phyloP scores from a whole-genome alignment of 2,329 filamentous ascomycete genomes.

The Microcera coccophila region DNA sequence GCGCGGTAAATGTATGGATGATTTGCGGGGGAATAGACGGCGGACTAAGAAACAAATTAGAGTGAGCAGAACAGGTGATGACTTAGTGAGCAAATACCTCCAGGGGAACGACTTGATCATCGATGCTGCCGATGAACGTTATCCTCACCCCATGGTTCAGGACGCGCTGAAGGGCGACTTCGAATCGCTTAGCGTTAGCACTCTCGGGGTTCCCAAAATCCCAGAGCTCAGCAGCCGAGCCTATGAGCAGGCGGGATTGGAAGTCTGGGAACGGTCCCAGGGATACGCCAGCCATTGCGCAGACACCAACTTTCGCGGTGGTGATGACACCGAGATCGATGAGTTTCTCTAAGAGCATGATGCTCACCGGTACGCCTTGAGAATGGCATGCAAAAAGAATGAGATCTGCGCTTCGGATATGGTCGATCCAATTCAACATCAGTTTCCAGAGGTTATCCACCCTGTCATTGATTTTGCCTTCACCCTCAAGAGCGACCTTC shows the following conservation, averaged over 20 bases:
- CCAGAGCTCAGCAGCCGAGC: constrained; percentile 89
- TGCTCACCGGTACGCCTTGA: constrained; percentile 88
- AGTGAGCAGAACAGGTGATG: not conserved
- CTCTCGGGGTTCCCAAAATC: constrained; percentile 84
- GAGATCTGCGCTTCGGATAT: constrained; percentile 82
- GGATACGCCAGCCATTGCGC: constrained; percentile 86
- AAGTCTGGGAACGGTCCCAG: constrained; percentile 91
- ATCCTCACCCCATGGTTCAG: constrained; percentile 77
- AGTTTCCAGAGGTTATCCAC: constrained; percentile 94
- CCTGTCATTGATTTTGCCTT: constrained; percentile 84
- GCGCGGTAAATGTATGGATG: constrained; percentile 94
- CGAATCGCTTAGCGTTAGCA: constrained; percentile 76
- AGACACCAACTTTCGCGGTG: constrained; percentile 75
- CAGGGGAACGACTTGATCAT: constrained; percentile 91
- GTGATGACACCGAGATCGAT: constrained; percentile 85
- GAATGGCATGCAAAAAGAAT: constrained; percentile 92
- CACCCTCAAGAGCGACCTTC: constrained; percentile 90
- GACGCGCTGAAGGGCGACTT: constrained; percentile 67
- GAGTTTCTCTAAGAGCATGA: constrained; percentile 89
- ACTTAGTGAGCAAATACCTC: constrained; percentile 52
- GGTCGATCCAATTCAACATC: constrained; percentile 89
- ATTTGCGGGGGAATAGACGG: constrained; percentile 76
- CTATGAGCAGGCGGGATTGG: constrained; percentile 82
- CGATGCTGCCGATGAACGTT: constrained; percentile 88
- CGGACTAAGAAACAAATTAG: constrained; percentile 55